phyloP scores from a whole-genome alignment of 257 asterid genomes.

The Anisodus acutangulus region DNA sequence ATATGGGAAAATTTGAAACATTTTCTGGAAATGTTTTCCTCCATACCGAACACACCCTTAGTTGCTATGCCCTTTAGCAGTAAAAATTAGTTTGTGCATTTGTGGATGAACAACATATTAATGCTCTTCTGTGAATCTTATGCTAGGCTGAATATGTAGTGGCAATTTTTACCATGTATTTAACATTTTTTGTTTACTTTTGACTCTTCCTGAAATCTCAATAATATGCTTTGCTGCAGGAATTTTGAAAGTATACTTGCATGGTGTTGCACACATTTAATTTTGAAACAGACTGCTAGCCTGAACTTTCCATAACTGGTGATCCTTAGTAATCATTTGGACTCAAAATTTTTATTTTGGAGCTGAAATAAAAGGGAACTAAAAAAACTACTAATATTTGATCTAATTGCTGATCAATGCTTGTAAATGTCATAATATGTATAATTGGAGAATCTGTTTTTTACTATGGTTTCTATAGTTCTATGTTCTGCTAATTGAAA shows the following conservation, averaged over 20 bases:
- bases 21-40: too few species aligned
- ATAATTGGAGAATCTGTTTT: background rate
- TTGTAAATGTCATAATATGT: slow-evolving; percentile 7
- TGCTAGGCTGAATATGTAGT: background rate
- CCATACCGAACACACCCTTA: too few species aligned
- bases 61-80: background rate
- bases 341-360: too few species aligned
- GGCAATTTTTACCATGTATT: background rate
- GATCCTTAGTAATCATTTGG: too few species aligned
- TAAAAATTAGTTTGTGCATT: background rate
- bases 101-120: background rate
- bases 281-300: background rate
- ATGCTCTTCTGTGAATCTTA: slow-evolving; percentile 14
- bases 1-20: too few species aligned
- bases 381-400: background rate
- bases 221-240: background rate
- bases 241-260: slow-evolving; percentile 3
- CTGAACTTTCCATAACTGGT: too few species aligned
- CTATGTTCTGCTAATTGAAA: slow-evolving; percentile 1
- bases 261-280: background rate
- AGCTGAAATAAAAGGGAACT: background rate
- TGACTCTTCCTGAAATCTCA: slow-evolving; percentile 5
- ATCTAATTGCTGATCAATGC: background rate
- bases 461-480: background rate
- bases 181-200: background rate